Base-by-base conservation (phyloP, 2,329 filamentous ascomycete species). In the Alternaria incomplexa region DNA sequence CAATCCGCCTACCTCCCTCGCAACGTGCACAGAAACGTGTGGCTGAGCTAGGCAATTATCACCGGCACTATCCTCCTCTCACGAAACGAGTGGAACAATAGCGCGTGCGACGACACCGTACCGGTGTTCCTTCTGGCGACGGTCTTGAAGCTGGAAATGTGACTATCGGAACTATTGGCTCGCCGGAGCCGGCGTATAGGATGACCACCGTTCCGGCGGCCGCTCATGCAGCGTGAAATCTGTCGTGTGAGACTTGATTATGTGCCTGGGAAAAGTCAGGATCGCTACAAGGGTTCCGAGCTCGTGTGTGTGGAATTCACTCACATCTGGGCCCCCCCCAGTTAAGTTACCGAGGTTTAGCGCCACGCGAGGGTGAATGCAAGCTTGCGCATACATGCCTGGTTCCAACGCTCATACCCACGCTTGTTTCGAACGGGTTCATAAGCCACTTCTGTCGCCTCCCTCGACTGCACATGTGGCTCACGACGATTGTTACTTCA, bases 241-340 rank as follows among this genome's bases (percentile, higher is more conserved):
- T 51, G 22, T 46, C 13, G 22, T 43, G 58, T 47, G 59, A 52
- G 58, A 45, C 62, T 48, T 40, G 36, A 17, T 17, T 40, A 30
- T 30, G 50, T 56, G 62, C 62, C 30, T 50, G 43, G 50, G 51
- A 32, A 28, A 30, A 57, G 56, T 30, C 25, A 25, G 22, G 62
- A 62, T 64, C 48, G 58, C 58, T 58, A 22, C 50, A 28, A 36
- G 51, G 55, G 23, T 28, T 9, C 0, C 9, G 28, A 30, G 28
- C 11, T 30, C 28, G 4, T 1, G 28, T 13, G 32, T 40, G 32
- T 15, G 26, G 23, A 20, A 58, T 57, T 61, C 51, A 58, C 51
- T 58, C 59, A 64, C 28, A 40, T 40, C 36, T 40, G n/a, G 36
- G 36, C 36, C 17, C 54, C 54, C 25, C 28, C 50, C 11, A 28